Evolutionary conservation across 371 early-diverging fungal species (phyloP), one percentile per base, ranked within the genome.

Genomic region (Lichtheimia hyalospora): DNA sequence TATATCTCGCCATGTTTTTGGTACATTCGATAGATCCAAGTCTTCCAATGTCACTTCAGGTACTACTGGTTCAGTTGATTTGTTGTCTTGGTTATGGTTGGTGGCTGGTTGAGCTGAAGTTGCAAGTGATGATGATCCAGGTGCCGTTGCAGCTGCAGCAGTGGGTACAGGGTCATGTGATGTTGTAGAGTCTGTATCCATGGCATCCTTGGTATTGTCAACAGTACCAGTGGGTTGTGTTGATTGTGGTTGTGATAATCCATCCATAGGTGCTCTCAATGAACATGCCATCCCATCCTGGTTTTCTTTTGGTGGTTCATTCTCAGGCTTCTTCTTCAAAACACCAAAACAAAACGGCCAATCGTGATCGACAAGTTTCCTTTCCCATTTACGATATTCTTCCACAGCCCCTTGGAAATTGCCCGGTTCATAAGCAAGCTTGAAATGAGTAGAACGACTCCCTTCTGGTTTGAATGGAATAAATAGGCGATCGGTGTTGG

Each of bases 321-420:
- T 27, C 27, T 25, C 27, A 23, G 20, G 24, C 13, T 54, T 54
- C 49, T 62, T 48, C 60, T 52, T 70, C 6, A 64, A 69, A 16
- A 73, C 62, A 2, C 86, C 87, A 77, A 93, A 93, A 52, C 90
- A 91, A n/a, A 82, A 66, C 0, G 92, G 92, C 92, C 93, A 94
- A 64, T 92, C 90, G 28, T 82, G 76, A 28, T 76, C 72, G 28
- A 84, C 75, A 44, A 95, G 71, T 18, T 79, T 76, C 13, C 84
- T 74, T 68, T 88, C 81, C 95, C 95, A 95, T 42, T 77, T 68
- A 16, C 81, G 70, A 68, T 94, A 94, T 21, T 84, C 83, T 39
- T 68, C 66, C n/a, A 85, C 74, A 0, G 94, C 92, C 14, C 79
- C 79, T 5, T 89, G 82, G 60, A 92, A 88, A 43, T 89, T 84